Evolutionary conservation across 192 early-diverging fungal species (phyloP), one percentile per base, ranked within the genome.

Genomic region (Borealophlyctis nickersoniae): DNA sequence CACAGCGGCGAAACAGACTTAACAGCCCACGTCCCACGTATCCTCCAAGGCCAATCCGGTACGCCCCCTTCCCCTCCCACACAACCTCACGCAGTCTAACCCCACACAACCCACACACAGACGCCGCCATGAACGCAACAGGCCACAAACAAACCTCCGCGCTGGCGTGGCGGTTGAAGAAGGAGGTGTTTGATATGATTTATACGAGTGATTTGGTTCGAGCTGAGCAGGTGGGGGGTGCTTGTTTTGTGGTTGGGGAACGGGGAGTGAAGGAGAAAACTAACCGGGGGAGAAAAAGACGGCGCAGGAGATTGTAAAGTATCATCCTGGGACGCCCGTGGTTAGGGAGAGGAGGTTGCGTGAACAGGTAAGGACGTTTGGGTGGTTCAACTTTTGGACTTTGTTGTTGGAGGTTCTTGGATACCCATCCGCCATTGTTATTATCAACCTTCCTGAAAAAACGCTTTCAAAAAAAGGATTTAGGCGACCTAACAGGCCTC

Each of bases 1-100:
- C 58, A 33, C 19, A 79, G 78, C 65, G 78, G 74, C 29, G 78
- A 80, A 61, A 80, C 78, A 9, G 76, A 80, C 52, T 61, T 73
- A 54, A 77, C 74, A 27, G 64, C 62, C 7, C 55, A 55, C 0
- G 69, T 70, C 22, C 72, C 76, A 7, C 64, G 78, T 24, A 60
- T 72, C 27, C 52, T 80, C 29, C 78, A 80, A 65, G 78, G 78
- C 26, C 78, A 80, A 45, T 59, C 70, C 2, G 72, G 77, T 79
- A 51, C 26, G 24, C 36, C 13, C 30, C 4, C n/a, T 13, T 4
- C 5, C 2, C 5, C 4, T 27, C 16, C 28, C 26, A 36, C 27
- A 28, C 24, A 28, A 1, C 11, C 31, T 26, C 14, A 35, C 23
- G 1, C 14, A 16, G 9, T 28, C 27, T 16, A 39, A 7, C n/a